phyloP scores from a whole-genome alignment of 2,329 filamentous ascomycete species.

The Epichloe uncinata region DNA sequence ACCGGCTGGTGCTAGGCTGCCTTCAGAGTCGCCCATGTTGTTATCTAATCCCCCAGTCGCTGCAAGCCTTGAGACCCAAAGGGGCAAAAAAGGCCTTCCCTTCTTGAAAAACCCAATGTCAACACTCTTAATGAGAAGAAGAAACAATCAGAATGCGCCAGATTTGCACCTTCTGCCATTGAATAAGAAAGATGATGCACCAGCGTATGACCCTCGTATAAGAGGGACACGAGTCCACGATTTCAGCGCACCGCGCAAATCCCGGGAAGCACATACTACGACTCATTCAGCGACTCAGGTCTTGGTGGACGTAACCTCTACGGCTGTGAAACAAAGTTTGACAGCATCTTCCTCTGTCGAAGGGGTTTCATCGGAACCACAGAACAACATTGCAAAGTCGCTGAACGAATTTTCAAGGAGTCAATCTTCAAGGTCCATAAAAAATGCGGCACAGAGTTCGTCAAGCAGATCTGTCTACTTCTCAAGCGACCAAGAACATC shows the following conservation, averaged over 20 bases:
- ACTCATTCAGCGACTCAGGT: not conserved
- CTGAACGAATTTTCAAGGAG: not conserved
- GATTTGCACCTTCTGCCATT: constrained; percentile 30
- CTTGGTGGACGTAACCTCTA: not conserved
- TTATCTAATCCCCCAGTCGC: constrained; percentile 13
- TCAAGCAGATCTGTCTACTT: not conserved
- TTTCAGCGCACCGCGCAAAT: constrained; percentile 45
- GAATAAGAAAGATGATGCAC: constrained; percentile 27
- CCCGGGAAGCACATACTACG: not conserved
- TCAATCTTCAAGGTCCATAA: not conserved
- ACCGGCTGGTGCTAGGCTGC: constrained; percentile 26
- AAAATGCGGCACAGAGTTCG: not conserved
- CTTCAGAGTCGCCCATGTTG: constrained; percentile 22
- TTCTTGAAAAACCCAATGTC: constrained; percentile 49
- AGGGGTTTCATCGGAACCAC: not conserved
- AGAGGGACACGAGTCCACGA: constrained; percentile 51
- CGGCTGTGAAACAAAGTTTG: not conserved
- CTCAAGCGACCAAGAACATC: not conserved
- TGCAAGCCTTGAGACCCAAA: constrained; percentile 25
- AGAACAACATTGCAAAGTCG: not conserved
- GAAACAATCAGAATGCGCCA: constrained; percentile 34
- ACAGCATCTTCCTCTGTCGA: constrained; percentile 11
- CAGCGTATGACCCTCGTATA: constrained; percentile 49
- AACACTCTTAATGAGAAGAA: constrained; percentile 42
- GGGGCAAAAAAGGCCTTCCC: constrained; percentile 39